Evolutionary conservation across 106 monocot genomes (phyloP), one percentile per base, ranked within the genome.

Genomic region (Ottelia alismoides): DNA sequence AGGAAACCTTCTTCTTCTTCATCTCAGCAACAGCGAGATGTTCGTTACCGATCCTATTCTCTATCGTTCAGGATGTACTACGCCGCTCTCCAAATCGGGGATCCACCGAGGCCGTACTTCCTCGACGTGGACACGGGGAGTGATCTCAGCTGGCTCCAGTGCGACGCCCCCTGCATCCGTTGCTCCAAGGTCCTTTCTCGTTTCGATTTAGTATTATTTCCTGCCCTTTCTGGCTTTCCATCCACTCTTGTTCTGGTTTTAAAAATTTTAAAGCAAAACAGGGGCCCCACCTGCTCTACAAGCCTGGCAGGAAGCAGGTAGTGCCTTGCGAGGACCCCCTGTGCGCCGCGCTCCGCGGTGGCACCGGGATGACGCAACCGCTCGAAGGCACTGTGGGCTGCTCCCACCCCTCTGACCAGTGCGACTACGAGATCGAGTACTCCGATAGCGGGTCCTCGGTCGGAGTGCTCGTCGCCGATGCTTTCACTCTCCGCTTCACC

Each of bases 61-160:
- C 48, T 6, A 47, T 30, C 20, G 32, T 7, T 47, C 55, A 70
- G 70, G 55, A 7, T 70, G 1, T 70, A 47, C 56, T 70, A 49
- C 27, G 70, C 25, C 20, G 0, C 29, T 16, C 78, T 92, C 67
- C 61, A 10, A 49, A 81, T 92, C 22, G 91, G 91, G 2, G 56
- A 85, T 7, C 91, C 91, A 18, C 84, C 85, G 53, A 81, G 62
- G 62, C 84, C 91, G 20, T 92, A 92, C 61, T 92, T 78, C 65
- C 69, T 92, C 17, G n/a, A n/a, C n/a, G n/a, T n/a, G n/a, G n/a
- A n/a, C n/a, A n/a, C n/a, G n/a, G n/a, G n/a, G n/a, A n/a, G 90
- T 75, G 90, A 84, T 31, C 72, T 90, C 56, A 78, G 80, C 31
- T 90, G 90, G 90, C 62, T 90, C 46, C 90, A 90, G 40, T 90